Evolutionary conservation across 805 yeast species (phyloP).

Genomic region (Starmerella riodocensis): DNA sequence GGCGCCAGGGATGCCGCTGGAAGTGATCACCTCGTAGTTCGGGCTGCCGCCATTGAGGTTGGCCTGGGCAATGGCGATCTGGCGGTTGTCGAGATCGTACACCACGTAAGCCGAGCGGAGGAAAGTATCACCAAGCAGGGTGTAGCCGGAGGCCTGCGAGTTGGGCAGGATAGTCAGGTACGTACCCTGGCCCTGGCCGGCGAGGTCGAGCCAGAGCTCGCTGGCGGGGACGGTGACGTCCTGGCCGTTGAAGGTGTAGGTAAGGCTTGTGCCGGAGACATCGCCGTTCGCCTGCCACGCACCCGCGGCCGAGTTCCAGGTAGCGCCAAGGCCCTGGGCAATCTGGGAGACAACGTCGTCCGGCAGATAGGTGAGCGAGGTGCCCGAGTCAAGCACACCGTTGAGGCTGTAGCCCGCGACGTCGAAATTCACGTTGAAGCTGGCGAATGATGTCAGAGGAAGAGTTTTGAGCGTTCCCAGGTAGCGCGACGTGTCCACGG

Average conservation of each 20-base stretch:
- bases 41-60: conserved; percentile 14
- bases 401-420: conserved; percentile 6
- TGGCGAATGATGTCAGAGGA: not conserved
- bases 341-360: conserved; percentile 6
- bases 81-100: conserved; percentile 44
- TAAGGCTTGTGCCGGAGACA: conserved; percentile 1
- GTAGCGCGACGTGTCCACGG: conserved; percentile 51
- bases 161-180: conserved; percentile 11
- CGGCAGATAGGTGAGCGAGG: conserved; percentile 37
- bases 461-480: conserved; percentile 30
- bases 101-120: conserved; percentile 53
- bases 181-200: conserved; percentile 1
- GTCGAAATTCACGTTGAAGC: conserved; percentile 10
- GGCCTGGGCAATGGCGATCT: conserved; percentile 46
- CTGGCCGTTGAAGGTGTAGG: conserved; percentile 19
- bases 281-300: conserved; percentile 3
- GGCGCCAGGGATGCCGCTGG: not conserved
- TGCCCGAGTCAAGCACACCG: conserved; percentile 37
- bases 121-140: conserved; percentile 51
- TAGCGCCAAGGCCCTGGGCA: conserved; percentile 9
- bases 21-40: not conserved
- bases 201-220: conserved; percentile 14
- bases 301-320: conserved; percentile 1
- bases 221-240: conserved; percentile 17
- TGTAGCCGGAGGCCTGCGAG: conserved; percentile 17